Evolutionary conservation across 495 filamentous ascomycete species (phyloP).

Genomic region (Xylaria intraflava): DNA sequence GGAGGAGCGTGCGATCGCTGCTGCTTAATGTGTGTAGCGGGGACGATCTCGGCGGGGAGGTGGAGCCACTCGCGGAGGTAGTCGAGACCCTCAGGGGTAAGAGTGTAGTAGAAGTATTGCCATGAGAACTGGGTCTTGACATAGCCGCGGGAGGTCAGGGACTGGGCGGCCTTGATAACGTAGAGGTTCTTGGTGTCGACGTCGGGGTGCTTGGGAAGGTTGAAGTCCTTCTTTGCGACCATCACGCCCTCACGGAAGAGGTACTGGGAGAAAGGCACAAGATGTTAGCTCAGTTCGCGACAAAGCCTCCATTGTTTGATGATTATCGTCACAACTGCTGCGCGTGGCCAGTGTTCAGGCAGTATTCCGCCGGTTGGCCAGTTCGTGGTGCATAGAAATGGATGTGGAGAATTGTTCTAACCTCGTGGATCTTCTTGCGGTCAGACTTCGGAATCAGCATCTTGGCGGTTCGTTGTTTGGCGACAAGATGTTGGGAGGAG

Average conservation of each 20-base stretch:
- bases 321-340: not conserved
- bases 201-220: slow-evolving; percentile 84
- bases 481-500: slow-evolving; percentile 37
- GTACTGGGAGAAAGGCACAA: slow-evolving; percentile 53
- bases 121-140: slow-evolving; percentile 99
- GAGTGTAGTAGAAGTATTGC: slow-evolving; percentile 99
- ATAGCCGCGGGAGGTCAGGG: slow-evolving; percentile 92
- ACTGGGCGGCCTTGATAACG: slow-evolving; percentile 98
- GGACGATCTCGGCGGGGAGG: slow-evolving; percentile 98
- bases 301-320: not conserved
- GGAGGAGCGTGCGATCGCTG: slow-evolving; percentile 97
- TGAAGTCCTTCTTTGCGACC: slow-evolving; percentile 98
- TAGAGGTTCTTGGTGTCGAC: slow-evolving; percentile 99
- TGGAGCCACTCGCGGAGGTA: slow-evolving; percentile 99
- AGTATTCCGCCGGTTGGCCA: slow-evolving; percentile 1
- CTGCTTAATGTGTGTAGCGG: slow-evolving; percentile 99
- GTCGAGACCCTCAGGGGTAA: slow-evolving; percentile 98
- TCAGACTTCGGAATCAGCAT: slow-evolving; percentile 99
- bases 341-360: not conserved
- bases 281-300: slow-evolving; percentile 28
- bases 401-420: slow-evolving; percentile 23
- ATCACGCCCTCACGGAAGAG: slow-evolving; percentile 99
- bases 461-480: slow-evolving; percentile 47
- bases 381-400: not conserved
- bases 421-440: slow-evolving; percentile 98